phyloP scores from a whole-genome alignment of 345 rosid genomes.

The Brassica incana region DNA sequence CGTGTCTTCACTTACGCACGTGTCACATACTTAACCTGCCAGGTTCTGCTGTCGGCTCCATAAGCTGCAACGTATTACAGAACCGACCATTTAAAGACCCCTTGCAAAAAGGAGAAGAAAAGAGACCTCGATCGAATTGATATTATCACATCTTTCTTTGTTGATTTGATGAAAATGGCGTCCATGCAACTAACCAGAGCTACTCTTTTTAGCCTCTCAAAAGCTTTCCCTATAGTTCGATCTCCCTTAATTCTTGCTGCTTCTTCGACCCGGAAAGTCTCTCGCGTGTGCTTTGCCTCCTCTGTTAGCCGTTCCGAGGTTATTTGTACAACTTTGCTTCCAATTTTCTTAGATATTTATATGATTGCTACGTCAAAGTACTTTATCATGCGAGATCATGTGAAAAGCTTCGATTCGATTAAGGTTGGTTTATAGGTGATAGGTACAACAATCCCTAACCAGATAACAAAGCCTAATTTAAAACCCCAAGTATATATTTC shows the following conservation, averaged over 20 bases:
- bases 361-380: neutral
- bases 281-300: conserved; percentile 38
- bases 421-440: neutral
- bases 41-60: conserved; percentile 17
- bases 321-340: neutral
- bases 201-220: conserved; percentile 23
- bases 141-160: neutral
- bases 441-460: neutral
- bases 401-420: too few species aligned
- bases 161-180: conserved; percentile 30
- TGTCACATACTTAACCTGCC: conserved; percentile 14
- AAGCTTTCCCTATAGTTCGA: conserved; percentile 25
- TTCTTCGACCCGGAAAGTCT: conserved; percentile 11
- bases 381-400: neutral
- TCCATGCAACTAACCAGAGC: conserved; percentile 32
- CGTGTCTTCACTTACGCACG: neutral
- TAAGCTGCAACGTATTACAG: conserved; percentile 22
- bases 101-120: conserved; percentile 11
- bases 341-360: neutral
- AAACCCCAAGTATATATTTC: neutral
- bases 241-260: conserved; percentile 22
- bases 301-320: conserved; percentile 34
- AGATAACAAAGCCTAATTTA: neutral
- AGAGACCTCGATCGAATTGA: neutral
- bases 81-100: conserved; percentile 15